phyloP scores from a whole-genome alignment of 352 stramenopile genomes.

The Phytopythium sindhum region DNA sequence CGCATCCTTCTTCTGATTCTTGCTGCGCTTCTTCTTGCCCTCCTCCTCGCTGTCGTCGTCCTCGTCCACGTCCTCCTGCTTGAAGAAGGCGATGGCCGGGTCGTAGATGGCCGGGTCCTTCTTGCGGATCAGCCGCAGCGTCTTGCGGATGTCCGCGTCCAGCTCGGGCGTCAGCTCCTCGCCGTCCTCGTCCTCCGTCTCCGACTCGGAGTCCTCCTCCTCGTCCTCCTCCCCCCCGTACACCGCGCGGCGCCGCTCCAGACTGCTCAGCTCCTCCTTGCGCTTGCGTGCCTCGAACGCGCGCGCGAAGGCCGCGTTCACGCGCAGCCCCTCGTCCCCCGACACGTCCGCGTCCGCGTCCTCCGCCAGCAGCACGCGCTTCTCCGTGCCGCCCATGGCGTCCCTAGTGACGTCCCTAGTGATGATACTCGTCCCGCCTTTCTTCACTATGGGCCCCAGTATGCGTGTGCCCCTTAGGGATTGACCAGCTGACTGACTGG shows the following conservation, averaged over 20 bases:
- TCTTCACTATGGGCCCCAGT: no score
- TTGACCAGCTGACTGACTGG: neutral
- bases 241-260: conserved; percentile 34
- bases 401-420: no score
- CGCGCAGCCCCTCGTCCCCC: conserved; percentile 19
- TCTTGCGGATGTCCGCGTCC: conserved; percentile 78
- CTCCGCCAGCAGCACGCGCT: neutral
- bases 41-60: conserved; percentile 20
- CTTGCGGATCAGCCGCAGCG: conserved; percentile 88
- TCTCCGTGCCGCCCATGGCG: conserved; percentile 1
- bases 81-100: conserved; percentile 88
- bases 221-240: conserved; percentile 16
- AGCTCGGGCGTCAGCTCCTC: conserved; percentile 71
- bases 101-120: conserved; percentile 94
- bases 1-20: conserved; percentile 27
- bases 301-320: conserved; percentile 79
- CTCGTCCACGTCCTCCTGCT: conserved; percentile 29
- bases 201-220: conserved; percentile 57
- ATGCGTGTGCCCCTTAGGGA: neutral
- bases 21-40: conserved; percentile 10
- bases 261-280: conserved; percentile 69
- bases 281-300: conserved; percentile 73
- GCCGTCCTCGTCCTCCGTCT: conserved; percentile 81
- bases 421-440: no score
- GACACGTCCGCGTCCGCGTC: conserved; percentile 10